Conservation (phyloP, 805 yeast species). For the Monosporozyma servazzii region DNA sequence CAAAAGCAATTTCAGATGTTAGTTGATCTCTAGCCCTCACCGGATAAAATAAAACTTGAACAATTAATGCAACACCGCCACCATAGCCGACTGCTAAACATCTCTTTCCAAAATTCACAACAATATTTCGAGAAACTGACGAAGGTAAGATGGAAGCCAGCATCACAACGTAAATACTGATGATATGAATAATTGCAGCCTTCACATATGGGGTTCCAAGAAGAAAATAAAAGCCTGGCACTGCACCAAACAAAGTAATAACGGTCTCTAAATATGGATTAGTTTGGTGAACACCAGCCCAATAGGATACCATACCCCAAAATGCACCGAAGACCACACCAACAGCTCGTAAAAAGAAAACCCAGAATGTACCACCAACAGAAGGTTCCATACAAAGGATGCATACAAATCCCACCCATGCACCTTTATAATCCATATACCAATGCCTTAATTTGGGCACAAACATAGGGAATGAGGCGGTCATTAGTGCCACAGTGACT, state of each 20-base stretch:
- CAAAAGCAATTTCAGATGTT: slow-evolving; percentile 34
- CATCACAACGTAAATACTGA: slow-evolving; percentile 39
- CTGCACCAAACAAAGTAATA: slow-evolving; percentile 35
- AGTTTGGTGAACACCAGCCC: slow-evolving; percentile 34
- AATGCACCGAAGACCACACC: slow-evolving; percentile 41
- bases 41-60: slow-evolving; percentile 40
- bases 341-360: slow-evolving; percentile 38
- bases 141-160: slow-evolving; percentile 38
- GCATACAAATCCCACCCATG: slow-evolving; percentile 48
- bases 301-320: slow-evolving; percentile 41
- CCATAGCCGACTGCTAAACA: slow-evolving; percentile 44
- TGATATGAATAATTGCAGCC: slow-evolving; percentile 42
- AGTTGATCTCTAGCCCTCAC: slow-evolving; percentile 39
- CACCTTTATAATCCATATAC: slow-evolving; percentile 40
- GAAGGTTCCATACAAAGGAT: slow-evolving; percentile 42
- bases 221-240: slow-evolving; percentile 38
- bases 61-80: slow-evolving; percentile 38
- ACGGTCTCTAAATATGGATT: slow-evolving; percentile 36
- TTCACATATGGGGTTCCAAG: slow-evolving; percentile 41
- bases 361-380: slow-evolving; percentile 42
- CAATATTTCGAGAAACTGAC: slow-evolving; percentile 31
- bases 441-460: slow-evolving; percentile 39
- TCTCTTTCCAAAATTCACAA: slow-evolving; percentile 39
- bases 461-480: slow-evolving; percentile 44
- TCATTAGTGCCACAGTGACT: slow-evolving; percentile 36